Base-by-base conservation (phyloP, 768 basidiomycete species). In the Rubroboletus satanas region DNA sequence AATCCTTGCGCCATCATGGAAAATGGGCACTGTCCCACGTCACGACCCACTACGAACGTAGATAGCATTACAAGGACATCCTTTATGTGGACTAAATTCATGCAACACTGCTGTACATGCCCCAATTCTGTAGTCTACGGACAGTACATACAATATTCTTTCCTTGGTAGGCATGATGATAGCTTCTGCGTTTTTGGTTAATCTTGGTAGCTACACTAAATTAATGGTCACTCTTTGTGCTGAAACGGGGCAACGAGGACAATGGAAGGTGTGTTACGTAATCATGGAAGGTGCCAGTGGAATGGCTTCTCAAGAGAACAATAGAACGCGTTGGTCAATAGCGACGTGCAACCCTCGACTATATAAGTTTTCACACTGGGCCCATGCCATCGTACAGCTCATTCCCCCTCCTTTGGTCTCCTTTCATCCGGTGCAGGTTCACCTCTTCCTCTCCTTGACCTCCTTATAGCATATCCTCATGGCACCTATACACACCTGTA, bases 401-500 rank as follows among this genome's bases (percentile, higher is more conserved):
- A 53, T 56, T 52, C 52, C 43, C 42, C 35, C 28, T 48, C 45
- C 42, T 52, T 51, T 47, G 17, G 11, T 45, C 33, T 45, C 54
- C 47, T 60, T 62, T 53, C 57, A 45, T 56, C 21, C 10, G 70
- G 70, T 71, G 70, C 70, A 69, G 70, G 70, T 48, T 48, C 70
- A 72, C 70, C 70, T 36, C 37, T 3, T 61, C 38, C 45, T 60
- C 61, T 52, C 47, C 15, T n/a, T 48, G 10, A n/a, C 39, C 49
- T 59, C 32, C 43, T 54, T 38, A 26, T 55, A 38, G 4, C 32
- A 41, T 35, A 31, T 59, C 50, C 11, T 48, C 50, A 72, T 72
- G 70, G 59, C 63, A 38, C 57, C 71, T 23, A 23, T 59, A 37
- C 78, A 77, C 63, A 78, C 74, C 58, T 82, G 81, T 81, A 57